Evolutionary conservation across 2,329 filamentous ascomycete genomes (phyloP).

Genomic region (Calonectria crousiana): DNA sequence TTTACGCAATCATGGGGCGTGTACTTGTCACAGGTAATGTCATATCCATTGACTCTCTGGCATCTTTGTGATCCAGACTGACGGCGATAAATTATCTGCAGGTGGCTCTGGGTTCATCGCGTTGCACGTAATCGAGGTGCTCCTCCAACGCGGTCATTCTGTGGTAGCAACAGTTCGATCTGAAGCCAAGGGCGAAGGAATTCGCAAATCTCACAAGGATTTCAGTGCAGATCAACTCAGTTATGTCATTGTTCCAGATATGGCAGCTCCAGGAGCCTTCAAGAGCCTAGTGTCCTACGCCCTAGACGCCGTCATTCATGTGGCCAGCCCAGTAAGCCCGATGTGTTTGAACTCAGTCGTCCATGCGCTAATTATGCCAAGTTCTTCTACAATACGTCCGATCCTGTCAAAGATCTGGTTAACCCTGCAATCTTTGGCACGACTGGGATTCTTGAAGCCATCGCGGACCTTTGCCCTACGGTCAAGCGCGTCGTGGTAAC

Average conservation of each 20-base stretch:
- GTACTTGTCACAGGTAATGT: constrained; percentile 1
- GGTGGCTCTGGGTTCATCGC: constrained; percentile 20
- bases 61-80: not conserved
- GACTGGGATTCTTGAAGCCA: not conserved
- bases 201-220: not conserved
- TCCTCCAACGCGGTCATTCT: constrained; percentile 14
- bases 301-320: constrained; percentile 13
- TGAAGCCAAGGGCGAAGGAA: not conserved
- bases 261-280: not conserved
- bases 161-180: constrained; percentile 17
- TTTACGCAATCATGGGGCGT: not conserved
- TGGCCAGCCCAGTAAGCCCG: constrained; percentile 13
- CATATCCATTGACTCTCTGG: not conserved
- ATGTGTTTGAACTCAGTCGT: no score
- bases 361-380: not conserved
- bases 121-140: constrained; percentile 10
- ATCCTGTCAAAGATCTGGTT: constrained; percentile 14
- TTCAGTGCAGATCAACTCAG: not conserved
- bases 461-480: not conserved
- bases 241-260: constrained; percentile 11
- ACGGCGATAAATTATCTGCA: not conserved
- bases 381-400: not conserved
- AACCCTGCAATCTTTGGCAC: constrained; percentile 22
- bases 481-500: constrained; percentile 59
- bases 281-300: not conserved